These are phyloP conservation scores for Amanita phalloides DNA, from an alignment of 768 basidiomycete genomes.

Conservation along the genomic window DNA sequence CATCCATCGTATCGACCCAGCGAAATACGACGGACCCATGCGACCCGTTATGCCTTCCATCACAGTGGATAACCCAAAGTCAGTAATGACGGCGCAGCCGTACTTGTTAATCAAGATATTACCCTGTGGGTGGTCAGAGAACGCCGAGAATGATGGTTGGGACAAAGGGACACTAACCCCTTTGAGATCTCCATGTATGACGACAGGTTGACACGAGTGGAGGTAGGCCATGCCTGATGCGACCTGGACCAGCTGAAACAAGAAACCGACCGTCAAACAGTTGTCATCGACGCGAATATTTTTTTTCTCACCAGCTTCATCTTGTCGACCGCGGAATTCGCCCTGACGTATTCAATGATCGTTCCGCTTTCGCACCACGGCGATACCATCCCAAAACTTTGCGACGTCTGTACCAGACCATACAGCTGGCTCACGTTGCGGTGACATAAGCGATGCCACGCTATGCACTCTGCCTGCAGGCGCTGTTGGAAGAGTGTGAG, in stretches of 20 bases:
- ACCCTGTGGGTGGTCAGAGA: constrained; percentile 21
- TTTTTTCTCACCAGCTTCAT: background rate
- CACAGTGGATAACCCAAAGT: constrained; percentile 53
- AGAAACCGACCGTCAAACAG: background rate
- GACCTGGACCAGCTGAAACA: constrained; percentile 38
- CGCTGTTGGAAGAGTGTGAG: constrained; percentile 22
- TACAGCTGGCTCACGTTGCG: constrained; percentile 43
- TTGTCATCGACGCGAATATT: too few species aligned
- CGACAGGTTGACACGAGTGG: constrained; percentile 40
- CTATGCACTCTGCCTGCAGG: constrained; percentile 43
- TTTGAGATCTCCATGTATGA: constrained; percentile 54
- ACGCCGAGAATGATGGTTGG: background rate
- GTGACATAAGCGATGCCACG: constrained; percentile 50
- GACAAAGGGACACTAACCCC: constrained; percentile 27
- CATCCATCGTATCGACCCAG: constrained; percentile 43
- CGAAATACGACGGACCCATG: constrained; percentile 31
- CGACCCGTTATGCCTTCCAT: constrained; percentile 37
- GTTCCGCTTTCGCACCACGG: constrained; percentile 56
- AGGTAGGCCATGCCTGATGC: constrained; percentile 50
- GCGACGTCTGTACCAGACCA: constrained; percentile 39
- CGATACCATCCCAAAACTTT: constrained; percentile 54
- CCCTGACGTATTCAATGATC: constrained; percentile 36
- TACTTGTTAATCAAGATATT: constrained; percentile 46
- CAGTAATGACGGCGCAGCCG: constrained; percentile 45
- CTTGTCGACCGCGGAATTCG: background rate